Conservation (phyloP, 108 stramenopile species). For the Fragilaria radians region DNA sequence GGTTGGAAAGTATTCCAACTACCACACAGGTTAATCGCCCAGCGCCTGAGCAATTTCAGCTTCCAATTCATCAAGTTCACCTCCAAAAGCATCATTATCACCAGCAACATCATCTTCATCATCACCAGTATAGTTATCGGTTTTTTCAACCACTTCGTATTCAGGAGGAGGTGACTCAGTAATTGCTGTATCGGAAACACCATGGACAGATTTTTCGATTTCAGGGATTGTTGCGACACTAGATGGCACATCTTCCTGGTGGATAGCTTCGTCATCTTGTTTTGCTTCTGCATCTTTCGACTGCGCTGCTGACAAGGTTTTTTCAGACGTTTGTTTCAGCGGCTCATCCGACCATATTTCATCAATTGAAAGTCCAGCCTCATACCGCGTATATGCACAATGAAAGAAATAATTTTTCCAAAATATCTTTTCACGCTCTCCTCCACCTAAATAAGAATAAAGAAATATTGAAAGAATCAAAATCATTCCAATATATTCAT, state of each 20-base stretch:
- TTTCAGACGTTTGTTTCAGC: constrained; percentile 17
- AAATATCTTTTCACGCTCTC: constrained; percentile 58
- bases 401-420: constrained; percentile 87
- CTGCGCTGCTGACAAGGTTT: constrained; percentile 4
- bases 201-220: background rate
- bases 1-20: no score
- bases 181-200: background rate
- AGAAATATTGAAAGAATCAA: background rate
- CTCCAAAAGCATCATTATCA: constrained; percentile 22
- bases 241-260: background rate
- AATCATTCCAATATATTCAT: background rate
- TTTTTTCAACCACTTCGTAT: constrained; percentile 40
- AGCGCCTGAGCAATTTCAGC: constrained; percentile 83
- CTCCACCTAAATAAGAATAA: constrained; percentile 39
- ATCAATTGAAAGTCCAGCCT: constrained; percentile 80
- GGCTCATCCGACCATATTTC: constrained; percentile 80
- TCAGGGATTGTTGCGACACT: constrained; percentile 2
- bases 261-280: background rate
- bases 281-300: constrained; percentile 1
- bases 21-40: constrained; percentile 60
- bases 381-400: constrained; percentile 78
- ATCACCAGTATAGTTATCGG: constrained; percentile 28
- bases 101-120: constrained; percentile 32
- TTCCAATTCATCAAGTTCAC: constrained; percentile 71
- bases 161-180: constrained; percentile 13